A percentile compares a stretch with the other conserved stretches of the same genome.
Conservation (phyloP, 2,329 filamentous ascomycete species). For the Cordyceps cateniannulata region DNA sequence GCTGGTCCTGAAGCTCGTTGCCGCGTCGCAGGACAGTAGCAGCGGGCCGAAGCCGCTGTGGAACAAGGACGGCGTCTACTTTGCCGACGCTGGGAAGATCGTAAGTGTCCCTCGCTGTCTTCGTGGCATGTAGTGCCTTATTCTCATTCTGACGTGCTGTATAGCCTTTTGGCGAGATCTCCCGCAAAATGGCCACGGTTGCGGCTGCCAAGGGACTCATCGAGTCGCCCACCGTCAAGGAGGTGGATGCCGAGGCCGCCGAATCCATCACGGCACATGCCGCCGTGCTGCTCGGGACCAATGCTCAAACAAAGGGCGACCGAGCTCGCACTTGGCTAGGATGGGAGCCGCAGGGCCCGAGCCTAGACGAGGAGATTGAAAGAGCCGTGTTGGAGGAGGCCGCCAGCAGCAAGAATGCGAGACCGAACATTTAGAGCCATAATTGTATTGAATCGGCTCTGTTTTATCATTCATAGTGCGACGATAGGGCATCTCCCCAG, state of each 20-base stretch:
- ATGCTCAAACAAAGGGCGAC: conserved; percentile 4
- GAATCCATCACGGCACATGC: conserved; percentile 2
- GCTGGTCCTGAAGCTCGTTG: conserved; percentile 21
- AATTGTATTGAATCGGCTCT: no score
- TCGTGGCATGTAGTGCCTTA: background rate
- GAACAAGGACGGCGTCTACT: conserved; percentile 27
- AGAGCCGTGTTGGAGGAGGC: background rate
- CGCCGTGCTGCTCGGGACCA: conserved; percentile 4
- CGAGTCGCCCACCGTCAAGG: background rate
- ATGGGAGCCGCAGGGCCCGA: conserved; percentile 7
- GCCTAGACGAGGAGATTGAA: background rate
- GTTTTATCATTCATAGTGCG: background rate
- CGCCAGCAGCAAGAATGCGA: background rate
- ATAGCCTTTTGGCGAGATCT: background rate
- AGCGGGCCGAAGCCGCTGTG: conserved; percentile 18
- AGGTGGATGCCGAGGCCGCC: background rate
- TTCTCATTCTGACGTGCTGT: background rate
- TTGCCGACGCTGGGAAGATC: conserved; percentile 14
- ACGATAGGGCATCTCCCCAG: background rate
- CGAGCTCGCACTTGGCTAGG: background rate
- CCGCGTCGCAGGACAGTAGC: conserved; percentile 19
- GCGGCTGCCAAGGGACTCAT: background rate
- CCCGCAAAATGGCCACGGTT: background rate
- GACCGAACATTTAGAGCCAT: background rate
- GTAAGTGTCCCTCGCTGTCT: background rate